phyloP scores from a whole-genome alignment of 768 basidiomycete genomes.

The Podaxis carcinomalis region DNA sequence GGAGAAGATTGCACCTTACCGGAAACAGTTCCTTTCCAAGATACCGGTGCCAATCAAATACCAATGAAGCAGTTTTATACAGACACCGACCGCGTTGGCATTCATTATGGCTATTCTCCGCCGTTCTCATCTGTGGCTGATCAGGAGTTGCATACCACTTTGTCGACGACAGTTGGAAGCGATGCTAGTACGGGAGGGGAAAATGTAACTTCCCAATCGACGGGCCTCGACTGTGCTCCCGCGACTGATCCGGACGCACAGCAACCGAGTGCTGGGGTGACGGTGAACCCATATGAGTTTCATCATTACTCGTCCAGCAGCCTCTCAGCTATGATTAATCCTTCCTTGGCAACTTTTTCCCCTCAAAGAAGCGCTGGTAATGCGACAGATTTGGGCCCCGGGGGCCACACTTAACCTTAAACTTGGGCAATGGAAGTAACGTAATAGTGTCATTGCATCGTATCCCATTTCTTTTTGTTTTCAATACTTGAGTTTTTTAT shows the following conservation, averaged over 20 bases:
- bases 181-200: not conserved
- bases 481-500: not conserved
- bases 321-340: slow-evolving; percentile 10
- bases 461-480: not conserved
- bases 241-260: not conserved
- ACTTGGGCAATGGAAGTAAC: not conserved
- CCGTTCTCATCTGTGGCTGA: not conserved
- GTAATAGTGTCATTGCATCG: not conserved
- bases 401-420: not conserved
- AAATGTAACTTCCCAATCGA: not conserved
- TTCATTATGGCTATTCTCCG: not conserved
- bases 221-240: not conserved
- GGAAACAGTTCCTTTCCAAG: not conserved
- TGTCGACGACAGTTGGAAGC: not conserved
- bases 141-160: not conserved
- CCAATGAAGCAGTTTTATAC: not conserved
- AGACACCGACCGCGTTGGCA: not conserved
- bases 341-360: not conserved
- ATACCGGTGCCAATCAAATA: not conserved
- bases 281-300: not conserved
- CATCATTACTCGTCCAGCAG: slow-evolving; percentile 1
- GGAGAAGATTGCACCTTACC: not conserved
- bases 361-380: not conserved
- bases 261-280: not conserved
- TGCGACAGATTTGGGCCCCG: not conserved